Evolutionary conservation across 164 flowering plant species (phyloP), one percentile per base, ranked within the genome.

Genomic region (Chloranthus sessilifolius): DNA sequence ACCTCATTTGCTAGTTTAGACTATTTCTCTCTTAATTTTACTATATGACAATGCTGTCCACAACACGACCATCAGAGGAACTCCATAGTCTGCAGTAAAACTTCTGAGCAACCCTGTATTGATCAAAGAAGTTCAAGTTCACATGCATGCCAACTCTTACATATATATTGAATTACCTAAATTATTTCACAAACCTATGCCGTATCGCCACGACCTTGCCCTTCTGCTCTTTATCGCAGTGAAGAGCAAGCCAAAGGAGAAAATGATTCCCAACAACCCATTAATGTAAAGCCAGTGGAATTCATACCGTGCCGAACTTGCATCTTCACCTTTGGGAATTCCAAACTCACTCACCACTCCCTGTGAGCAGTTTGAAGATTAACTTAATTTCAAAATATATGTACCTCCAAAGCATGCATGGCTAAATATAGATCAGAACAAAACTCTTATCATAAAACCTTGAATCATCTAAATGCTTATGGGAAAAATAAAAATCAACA

Each of bases 1-100:
- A n/a, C n/a, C n/a, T n/a, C n/a, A n/a, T n/a, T n/a, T n/a, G n/a
- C n/a, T n/a, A n/a, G n/a, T n/a, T n/a, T n/a, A n/a, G n/a, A n/a
- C n/a, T n/a, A n/a, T n/a, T n/a, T n/a, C n/a, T n/a, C n/a, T n/a
- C n/a, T n/a, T n/a, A n/a, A n/a, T n/a, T n/a, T n/a, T n/a, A n/a
- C n/a, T 27, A 47, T 57, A 78, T 33, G 83, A 78, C 47, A 75
- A 30, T 43, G 68, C 71, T 40, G 73, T 62, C 80, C 80, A 75
- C 15, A 64, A 39, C 55, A 75, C 31, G 3, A 75, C 76, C 72
- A 73, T 56, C 36, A 72, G 45, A 35, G 75, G 75, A 70, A 75
- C 78, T 42, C 83, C 80, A 52, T 78, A 77, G 56, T 75, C 83
- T 19, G 83, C 80, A 54, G 70, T 64, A 50, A 72, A 72, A 58